These are phyloP conservation scores for Dendrobium huoshanense DNA, from an alignment of 106 monocot species.

Conservation along the genomic window DNA sequence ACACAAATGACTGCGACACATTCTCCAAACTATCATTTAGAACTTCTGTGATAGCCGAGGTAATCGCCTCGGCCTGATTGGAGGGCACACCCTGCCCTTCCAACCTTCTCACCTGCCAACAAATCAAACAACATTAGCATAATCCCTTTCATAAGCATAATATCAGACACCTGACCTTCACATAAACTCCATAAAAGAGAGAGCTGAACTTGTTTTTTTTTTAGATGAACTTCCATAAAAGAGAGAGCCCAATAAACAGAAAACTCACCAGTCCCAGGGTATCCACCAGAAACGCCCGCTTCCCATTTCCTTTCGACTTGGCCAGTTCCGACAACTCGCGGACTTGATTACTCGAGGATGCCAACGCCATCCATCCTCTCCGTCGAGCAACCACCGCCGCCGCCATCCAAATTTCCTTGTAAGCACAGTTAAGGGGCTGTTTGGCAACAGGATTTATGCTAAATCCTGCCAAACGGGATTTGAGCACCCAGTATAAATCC, in stretches of 20 bases:
- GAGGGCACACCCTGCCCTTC: constrained; percentile 49
- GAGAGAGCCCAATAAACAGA: background rate
- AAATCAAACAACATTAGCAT: background rate
- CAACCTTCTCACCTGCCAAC: constrained; percentile 50
- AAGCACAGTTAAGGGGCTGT: background rate
- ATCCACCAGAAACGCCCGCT: constrained; percentile 53
- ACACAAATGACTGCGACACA: constrained; percentile 45
- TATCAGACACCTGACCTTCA: background rate
- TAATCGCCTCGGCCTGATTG: constrained; percentile 62
- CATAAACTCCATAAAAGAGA: background rate
- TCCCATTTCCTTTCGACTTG: constrained; percentile 22
- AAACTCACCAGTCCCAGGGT: constrained; percentile 42
- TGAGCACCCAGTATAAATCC: too few species aligned
- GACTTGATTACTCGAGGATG: background rate
- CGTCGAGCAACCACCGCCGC: background rate
- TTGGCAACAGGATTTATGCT: too few species aligned
- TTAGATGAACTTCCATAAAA: too few species aligned
- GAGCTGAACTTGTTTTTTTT: too few species aligned
- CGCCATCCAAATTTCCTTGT: background rate
- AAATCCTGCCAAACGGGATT: too few species aligned
- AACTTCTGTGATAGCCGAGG: constrained; percentile 48
- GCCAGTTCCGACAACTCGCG: constrained; percentile 35
- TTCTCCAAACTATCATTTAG: constrained; percentile 58
- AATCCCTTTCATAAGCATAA: background rate
- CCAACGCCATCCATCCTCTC: background rate